Evolutionary conservation across 2,329 filamentous ascomycete genomes (phyloP).

Genomic region (Epichloe coenophiala): DNA sequence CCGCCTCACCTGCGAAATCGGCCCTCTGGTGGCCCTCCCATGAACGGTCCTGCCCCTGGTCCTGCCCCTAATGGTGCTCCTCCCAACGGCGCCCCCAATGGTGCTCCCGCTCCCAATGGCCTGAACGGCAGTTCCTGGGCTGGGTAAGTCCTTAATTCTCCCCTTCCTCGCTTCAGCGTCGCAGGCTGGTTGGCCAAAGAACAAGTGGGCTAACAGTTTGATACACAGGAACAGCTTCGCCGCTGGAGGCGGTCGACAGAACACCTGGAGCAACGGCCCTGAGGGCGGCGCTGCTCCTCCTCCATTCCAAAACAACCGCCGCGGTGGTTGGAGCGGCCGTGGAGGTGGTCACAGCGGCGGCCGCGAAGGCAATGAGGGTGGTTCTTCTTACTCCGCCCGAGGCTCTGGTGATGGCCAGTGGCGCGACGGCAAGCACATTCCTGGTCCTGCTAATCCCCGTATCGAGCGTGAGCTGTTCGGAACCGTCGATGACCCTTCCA

Average conservation of each 20-base stretch:
- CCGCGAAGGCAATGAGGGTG: constrained; percentile 32
- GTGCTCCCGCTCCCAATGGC: constrained; percentile 11
- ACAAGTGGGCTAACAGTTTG: neutral
- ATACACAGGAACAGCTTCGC: constrained; percentile 4
- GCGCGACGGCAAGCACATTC: constrained; percentile 92
- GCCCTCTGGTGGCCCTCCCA: constrained; percentile 7
- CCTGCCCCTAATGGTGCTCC: constrained; percentile 9
- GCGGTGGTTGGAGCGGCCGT: constrained; percentile 20
- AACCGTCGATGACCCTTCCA: constrained; percentile 75
- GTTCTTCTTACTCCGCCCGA: constrained; percentile 43
- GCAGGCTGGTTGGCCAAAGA: neutral
- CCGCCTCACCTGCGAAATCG: constrained; percentile 68
- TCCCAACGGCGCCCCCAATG: constrained; percentile 11
- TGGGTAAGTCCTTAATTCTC: constrained; percentile 23
- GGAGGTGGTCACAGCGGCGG: constrained; percentile 21
- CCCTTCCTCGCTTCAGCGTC: neutral
- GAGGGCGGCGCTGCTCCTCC: constrained; percentile 8
- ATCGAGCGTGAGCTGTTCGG: constrained; percentile 94
- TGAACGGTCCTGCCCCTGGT: constrained; percentile 20
- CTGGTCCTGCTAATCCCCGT: constrained; percentile 77
- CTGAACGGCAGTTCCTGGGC: constrained; percentile 42
- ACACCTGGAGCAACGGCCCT: constrained; percentile 19
- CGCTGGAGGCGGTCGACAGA: constrained; percentile 19
- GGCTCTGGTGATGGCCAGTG: constrained; percentile 93
- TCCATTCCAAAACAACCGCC: constrained; percentile 15